Conservation (phyloP, 1,284 basidiomycete species). For the Sanguinoderma infundibulare region DNA sequence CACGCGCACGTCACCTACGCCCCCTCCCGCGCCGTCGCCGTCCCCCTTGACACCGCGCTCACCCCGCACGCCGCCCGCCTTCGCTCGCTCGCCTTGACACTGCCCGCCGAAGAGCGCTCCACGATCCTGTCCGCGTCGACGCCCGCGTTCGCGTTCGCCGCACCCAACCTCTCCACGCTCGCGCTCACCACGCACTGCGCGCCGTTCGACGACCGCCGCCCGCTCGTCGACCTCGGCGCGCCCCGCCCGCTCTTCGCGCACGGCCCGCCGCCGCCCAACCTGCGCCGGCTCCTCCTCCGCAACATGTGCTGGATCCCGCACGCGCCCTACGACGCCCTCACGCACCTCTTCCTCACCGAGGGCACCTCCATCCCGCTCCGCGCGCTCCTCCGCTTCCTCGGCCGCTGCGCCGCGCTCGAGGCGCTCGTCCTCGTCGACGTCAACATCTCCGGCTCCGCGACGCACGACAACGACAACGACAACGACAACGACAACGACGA, state of each 20-base stretch:
- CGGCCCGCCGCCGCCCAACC: conserved; percentile 1
- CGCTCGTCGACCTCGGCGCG: conserved; percentile 12
- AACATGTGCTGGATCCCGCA: conserved; percentile 23
- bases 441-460: conserved; percentile 12
- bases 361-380: conserved; percentile 17
- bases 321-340: conserved; percentile 11
- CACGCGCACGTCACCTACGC: conserved; percentile 11
- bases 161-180: conserved; percentile 12
- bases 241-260: conserved; percentile 9
- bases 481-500: too few species aligned
- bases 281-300: conserved; percentile 17
- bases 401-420: conserved; percentile 18
- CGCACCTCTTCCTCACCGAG: conserved; percentile 21
- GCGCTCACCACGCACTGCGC: conserved; percentile 12
- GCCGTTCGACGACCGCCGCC: conserved; percentile 22
- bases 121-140: conserved; percentile 1
- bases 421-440: conserved; percentile 19
- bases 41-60: background rate
- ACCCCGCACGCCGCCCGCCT: conserved; percentile 7
- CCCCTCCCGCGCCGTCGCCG: background rate
- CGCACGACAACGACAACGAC: background rate
- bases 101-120: conserved; percentile 2
- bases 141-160: conserved; percentile 9
- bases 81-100: conserved; percentile 11
- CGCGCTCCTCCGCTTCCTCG: conserved; percentile 18